A percentile compares a stretch with the other conserved stretches of the same genome.
Evolutionary conservation across 495 filamentous ascomycete species (phyloP).

Genomic region (Terfezia boudieri): DNA sequence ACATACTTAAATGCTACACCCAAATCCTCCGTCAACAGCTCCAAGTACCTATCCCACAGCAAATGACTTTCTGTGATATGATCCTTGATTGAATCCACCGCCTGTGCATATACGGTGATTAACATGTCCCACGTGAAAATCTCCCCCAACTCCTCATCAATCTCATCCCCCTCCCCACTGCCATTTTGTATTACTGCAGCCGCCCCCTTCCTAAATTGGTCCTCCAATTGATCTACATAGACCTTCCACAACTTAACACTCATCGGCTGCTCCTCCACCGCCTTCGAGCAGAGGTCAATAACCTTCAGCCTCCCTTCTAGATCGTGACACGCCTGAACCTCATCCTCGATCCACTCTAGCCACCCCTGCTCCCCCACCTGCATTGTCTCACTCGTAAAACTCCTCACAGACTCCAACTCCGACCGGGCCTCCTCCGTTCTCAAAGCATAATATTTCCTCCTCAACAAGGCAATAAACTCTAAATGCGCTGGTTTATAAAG

Average conservation of each 20-base stretch:
- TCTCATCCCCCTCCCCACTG: slow-evolving; percentile 58
- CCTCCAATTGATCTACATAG: slow-evolving; percentile 71
- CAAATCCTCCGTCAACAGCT: slow-evolving; percentile 38
- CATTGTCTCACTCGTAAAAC: neutral
- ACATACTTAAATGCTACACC: slow-evolving; percentile 29
- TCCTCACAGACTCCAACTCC: neutral
- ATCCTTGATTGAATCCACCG: slow-evolving; percentile 53
- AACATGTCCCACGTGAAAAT: slow-evolving; percentile 59
- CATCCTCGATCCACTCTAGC: slow-evolving; percentile 42
- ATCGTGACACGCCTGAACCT: slow-evolving; percentile 29
- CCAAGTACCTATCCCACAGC: slow-evolving; percentile 66
- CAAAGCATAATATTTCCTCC: slow-evolving; percentile 9
- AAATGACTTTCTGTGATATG: slow-evolving; percentile 52
- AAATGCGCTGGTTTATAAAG: slow-evolving; percentile 25
- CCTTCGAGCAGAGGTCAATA: slow-evolving; percentile 64
- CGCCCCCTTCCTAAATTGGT: slow-evolving; percentile 40
- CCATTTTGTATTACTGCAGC: slow-evolving; percentile 2
- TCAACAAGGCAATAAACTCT: slow-evolving; percentile 39
- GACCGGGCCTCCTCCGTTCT: neutral
- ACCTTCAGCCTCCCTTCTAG: slow-evolving; percentile 40
- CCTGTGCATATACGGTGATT: slow-evolving; percentile 57
- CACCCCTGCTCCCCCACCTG: slow-evolving; percentile 35
- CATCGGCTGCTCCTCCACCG: slow-evolving; percentile 57
- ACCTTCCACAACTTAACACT: slow-evolving; percentile 72
- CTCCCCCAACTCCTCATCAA: slow-evolving; percentile 39